Evolutionary conservation across 139 green algal genomes (phyloP).

Genomic region (Coccomyxa sp.): DNA sequence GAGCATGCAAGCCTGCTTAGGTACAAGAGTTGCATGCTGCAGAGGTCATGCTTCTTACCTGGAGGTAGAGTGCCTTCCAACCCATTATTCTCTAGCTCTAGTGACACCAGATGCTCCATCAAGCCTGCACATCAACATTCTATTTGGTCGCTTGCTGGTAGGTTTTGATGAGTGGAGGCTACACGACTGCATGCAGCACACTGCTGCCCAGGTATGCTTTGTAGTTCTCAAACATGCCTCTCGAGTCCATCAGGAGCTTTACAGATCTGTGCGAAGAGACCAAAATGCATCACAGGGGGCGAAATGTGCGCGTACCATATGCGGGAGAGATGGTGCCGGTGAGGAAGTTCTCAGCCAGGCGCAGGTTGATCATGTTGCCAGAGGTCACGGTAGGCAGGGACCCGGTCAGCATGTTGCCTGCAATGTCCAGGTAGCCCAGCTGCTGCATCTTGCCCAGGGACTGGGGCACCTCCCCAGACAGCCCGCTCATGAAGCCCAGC

Average conservation of each 20-base stretch:
- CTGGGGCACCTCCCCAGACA: background rate
- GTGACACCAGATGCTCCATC: background rate
- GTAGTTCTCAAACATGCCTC: too few relatives aligned
- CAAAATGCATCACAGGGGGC: background rate
- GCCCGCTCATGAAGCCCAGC: background rate
- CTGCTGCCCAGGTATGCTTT: too few relatives aligned
- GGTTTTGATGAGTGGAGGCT: too few relatives aligned
- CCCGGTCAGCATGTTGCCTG: conserved; percentile 1
- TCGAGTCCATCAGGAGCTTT: too few relatives aligned
- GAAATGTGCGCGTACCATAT: background rate
- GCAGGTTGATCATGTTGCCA: background rate
- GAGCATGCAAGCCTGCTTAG: too few relatives aligned
- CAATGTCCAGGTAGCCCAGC: background rate
- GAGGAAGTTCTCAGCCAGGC: background rate
- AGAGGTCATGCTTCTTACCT: too few relatives aligned
- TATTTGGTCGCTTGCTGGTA: too few relatives aligned
- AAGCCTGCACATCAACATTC: too few relatives aligned
- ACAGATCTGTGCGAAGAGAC: too few relatives aligned
- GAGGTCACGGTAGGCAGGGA: background rate
- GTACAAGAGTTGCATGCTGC: too few relatives aligned
- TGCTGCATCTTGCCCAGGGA: background rate
- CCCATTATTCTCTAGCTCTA: background rate
- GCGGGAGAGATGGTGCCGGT: background rate
- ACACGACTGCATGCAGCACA: too few relatives aligned
- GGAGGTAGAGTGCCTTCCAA: background rate